Evolutionary conservation across 2,329 filamentous ascomycete genomes (phyloP).

Genomic region (Ceratocystis variospora): DNA sequence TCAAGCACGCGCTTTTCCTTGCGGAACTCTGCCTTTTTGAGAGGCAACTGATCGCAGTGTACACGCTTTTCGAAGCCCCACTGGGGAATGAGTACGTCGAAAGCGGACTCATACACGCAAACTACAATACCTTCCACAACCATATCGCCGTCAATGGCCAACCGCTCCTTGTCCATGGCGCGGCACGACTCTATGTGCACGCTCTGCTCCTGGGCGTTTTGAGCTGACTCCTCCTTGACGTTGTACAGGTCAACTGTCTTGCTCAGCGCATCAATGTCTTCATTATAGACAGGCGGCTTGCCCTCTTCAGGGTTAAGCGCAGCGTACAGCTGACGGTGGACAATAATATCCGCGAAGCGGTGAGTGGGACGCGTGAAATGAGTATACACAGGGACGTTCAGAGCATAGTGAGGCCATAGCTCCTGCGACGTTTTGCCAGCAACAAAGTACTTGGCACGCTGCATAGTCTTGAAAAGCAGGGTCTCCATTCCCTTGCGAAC

Average conservation of each 20-base stretch:
- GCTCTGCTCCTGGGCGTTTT: conserved; percentile 95
- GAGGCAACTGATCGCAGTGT: conserved; percentile 90
- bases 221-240: conserved; percentile 96
- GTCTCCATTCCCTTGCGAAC: conserved; percentile 98
- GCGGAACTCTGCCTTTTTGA: conserved; percentile 98
- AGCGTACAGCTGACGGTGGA: conserved; percentile 86
- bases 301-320: conserved; percentile 63
- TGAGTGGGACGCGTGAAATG: conserved; percentile 94
- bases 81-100: conserved; percentile 94
- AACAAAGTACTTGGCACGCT: conserved; percentile 89
- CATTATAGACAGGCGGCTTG: conserved; percentile 42
- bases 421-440: conserved; percentile 64
- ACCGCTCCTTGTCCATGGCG: conserved; percentile 81
- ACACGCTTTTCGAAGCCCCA: conserved; percentile 99
- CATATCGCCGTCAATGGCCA: conserved; percentile 76
- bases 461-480: conserved; percentile 85
- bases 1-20: conserved; percentile 91
- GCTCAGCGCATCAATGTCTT: conserved; percentile 73
- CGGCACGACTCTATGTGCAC: conserved; percentile 97
- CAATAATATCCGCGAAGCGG: conserved; percentile 86
- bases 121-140: conserved; percentile 93
- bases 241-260: conserved; percentile 96
- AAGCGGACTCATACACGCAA: conserved; percentile 95
- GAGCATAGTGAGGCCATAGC: conserved; percentile 72
- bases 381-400: conserved; percentile 89